These are phyloP conservation scores for Panicum virgatum DNA, from an alignment of 202 grass and related monocot genomes.

Conservation along the genomic window DNA sequence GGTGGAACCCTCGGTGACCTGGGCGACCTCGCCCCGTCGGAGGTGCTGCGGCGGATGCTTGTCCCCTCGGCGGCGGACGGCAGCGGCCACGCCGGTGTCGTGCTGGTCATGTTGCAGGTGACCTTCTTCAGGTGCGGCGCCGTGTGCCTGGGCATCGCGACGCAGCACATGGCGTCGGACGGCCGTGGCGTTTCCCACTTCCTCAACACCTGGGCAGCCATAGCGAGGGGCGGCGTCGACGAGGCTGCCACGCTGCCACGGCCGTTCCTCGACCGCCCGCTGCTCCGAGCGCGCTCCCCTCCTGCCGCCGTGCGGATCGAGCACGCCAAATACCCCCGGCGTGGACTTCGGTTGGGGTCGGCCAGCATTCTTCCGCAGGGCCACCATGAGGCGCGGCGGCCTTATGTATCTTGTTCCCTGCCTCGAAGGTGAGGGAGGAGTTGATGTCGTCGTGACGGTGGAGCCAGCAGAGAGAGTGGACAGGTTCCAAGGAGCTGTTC, in stretches of 20 bases:
- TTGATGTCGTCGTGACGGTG: too few species aligned
- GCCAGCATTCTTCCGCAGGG: too few species aligned
- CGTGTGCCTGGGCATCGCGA: constrained; percentile 24
- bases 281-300: background rate
- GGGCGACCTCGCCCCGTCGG: constrained; percentile 19
- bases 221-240: background rate
- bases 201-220: too few species aligned
- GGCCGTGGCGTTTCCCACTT: constrained; percentile 21
- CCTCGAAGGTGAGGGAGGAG: too few species aligned
- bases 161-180: constrained; percentile 46
- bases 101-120: constrained; percentile 2
- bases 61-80: constrained; percentile 14
- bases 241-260: background rate
- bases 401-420: too few species aligned
- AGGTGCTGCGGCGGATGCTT: constrained; percentile 31
- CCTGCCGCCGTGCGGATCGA: constrained; percentile 35
- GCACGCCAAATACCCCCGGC: too few species aligned
- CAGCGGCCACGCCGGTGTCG: too few species aligned
- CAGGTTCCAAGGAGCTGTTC: too few species aligned
- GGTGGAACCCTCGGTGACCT: constrained; percentile 24
- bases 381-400: too few species aligned
- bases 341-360: too few species aligned
- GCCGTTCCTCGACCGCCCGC: constrained; percentile 31
- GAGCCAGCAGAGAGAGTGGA: too few species aligned
- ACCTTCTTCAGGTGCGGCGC: constrained; percentile 31